Conservation (phyloP, 805 yeast genomes). For the Metschnikowia shivogae region DNA sequence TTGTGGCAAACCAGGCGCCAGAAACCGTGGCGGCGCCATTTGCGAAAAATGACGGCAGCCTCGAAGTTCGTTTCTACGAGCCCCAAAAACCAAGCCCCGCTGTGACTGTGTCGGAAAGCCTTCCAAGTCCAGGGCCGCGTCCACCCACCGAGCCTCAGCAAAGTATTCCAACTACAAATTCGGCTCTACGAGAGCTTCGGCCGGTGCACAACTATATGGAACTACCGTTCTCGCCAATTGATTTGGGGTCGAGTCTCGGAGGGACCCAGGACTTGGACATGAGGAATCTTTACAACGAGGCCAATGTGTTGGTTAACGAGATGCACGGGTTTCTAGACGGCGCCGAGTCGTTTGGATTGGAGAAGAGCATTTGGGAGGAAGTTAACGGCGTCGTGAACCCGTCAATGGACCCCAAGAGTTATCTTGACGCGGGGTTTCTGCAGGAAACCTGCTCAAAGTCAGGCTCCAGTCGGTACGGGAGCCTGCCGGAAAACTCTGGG, state of each 20-base stretch:
- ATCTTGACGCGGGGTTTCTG: neutral
- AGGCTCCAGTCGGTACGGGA: neutral
- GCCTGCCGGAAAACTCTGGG: conserved; percentile 19
- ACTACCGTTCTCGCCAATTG: neutral
- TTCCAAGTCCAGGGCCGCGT: neutral
- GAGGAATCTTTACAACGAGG: conserved; percentile 30
- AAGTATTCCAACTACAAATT: neutral
- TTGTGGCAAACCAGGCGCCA: neutral
- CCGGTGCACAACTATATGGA: neutral
- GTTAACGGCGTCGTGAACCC: conserved; percentile 10
- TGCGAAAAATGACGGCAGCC: neutral
- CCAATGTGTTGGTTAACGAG: conserved; percentile 31
- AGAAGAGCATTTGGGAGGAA: conserved; percentile 3
- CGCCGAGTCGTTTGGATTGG: neutral
- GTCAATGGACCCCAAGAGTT: neutral
- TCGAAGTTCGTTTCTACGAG: conserved; percentile 10
- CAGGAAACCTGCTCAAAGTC: neutral
- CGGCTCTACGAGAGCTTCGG: neutral
- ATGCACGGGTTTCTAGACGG: conserved; percentile 20
- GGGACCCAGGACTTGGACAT: conserved; percentile 11
- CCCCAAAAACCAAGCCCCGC: neutral
- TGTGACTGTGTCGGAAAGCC: neutral
- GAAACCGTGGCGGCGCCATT: neutral
- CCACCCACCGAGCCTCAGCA: neutral
- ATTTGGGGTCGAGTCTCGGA: neutral